These are phyloP conservation scores for Tolypocladium nubicola DNA, from an alignment of 2,329 filamentous ascomycete genomes.

Conservation along the genomic window DNA sequence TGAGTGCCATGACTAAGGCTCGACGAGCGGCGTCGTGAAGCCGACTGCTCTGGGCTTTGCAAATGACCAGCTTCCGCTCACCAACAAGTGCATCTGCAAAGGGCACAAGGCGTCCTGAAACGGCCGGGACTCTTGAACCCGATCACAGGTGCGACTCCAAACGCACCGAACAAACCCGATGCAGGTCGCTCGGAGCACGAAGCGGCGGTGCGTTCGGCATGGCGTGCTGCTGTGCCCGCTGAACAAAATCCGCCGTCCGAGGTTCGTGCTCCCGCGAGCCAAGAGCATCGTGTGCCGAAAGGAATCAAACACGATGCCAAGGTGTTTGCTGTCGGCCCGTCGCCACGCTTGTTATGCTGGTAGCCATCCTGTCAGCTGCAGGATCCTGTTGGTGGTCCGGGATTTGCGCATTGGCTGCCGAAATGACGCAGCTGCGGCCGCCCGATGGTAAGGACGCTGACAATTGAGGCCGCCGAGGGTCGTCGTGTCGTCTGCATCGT, in stretches of 20 bases:
- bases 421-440: not conserved
- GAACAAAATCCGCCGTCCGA: not conserved
- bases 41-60: not conserved
- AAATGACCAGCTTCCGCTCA: not conserved
- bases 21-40: not conserved
- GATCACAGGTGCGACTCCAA: not conserved
- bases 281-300: not conserved
- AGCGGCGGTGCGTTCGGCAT: not conserved
- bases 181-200: not conserved
- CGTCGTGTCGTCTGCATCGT: not conserved
- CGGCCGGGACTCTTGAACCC: not conserved
- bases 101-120: not conserved
- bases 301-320: not conserved
- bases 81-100: too few species aligned
- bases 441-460: not conserved
- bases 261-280: not conserved
- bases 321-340: not conserved
- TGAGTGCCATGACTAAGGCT: not conserved
- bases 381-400: not conserved
- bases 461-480: not conserved
- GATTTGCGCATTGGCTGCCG: not conserved
- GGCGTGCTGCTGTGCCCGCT: not conserved
- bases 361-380: not conserved
- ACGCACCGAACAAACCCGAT: not conserved
- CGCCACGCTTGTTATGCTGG: not conserved